Evolutionary conservation across 1,284 basidiomycete genomes (phyloP).

Genomic region (Termitomyces sp.): DNA sequence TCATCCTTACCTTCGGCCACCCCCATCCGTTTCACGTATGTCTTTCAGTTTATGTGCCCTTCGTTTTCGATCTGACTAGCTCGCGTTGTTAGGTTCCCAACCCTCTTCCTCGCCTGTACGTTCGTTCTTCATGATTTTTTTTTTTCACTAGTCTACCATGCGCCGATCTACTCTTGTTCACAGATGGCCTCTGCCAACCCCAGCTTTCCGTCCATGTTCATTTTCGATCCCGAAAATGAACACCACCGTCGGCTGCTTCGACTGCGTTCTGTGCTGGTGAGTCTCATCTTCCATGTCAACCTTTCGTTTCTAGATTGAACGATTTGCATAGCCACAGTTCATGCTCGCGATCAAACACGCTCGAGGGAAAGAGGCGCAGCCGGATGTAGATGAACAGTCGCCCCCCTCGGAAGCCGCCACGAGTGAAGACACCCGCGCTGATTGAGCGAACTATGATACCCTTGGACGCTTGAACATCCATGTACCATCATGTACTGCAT

Average conservation of each 20-base stretch:
- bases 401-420: neutral
- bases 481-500: conserved; percentile 2
- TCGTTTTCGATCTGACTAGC: neutral
- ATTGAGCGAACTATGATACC: too few relatives aligned
- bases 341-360: too few relatives aligned
- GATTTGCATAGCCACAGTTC: too few relatives aligned
- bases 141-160: neutral
- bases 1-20: conserved; percentile 7
- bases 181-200: too few relatives aligned
- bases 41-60: neutral
- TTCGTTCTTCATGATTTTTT: neutral
- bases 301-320: too few relatives aligned
- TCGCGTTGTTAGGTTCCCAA: neutral
- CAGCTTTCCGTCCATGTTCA: neutral
- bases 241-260: neutral
- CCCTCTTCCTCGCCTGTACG: neutral
- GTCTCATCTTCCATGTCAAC: neutral
- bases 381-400: too few relatives aligned
- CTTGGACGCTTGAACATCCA: neutral
- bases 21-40: neutral
- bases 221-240: neutral
- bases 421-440: neutral
- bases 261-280: neutral
- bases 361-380: too few relatives aligned
- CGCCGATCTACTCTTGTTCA: too few relatives aligned